Evolutionary conservation across 2,329 filamentous ascomycete genomes (phyloP), one percentile per base, ranked within the genome.

Genomic region (Diaporthe ilicicola): DNA sequence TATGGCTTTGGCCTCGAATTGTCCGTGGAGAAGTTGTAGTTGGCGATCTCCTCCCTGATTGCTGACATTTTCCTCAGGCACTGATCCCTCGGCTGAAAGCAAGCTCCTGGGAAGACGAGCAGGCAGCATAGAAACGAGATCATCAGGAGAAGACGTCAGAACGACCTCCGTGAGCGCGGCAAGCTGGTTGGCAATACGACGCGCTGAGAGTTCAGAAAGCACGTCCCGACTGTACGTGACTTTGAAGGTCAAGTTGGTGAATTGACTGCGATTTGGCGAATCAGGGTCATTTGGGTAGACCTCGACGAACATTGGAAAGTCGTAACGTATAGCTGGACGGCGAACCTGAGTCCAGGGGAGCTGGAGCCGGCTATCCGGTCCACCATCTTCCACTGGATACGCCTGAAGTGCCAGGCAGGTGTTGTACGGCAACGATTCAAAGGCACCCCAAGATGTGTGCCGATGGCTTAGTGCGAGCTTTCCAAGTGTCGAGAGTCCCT

Each of bases 371-470:
- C 55, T 68, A 13, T 62, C 39, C 19, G 46, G 29, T 1, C 61
- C 69, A 22, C 55, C 70, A 13, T 62, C 39, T n/a, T 55, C 72
- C 27, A 56, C 68, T 10, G 72, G 67, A 27, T 76, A 81, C 61
- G 78, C 78, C 65, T 82, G 81, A 19, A 79, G 77, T 10, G 79
- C 79, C 12, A 82, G 68, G 13, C 78, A 74, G 1, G 80, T 82
- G 53, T 82, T 78, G 73, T 81, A 82, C 9, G 78, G 79, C 22
- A 80, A 70, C 7, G 75, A 73, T 75, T 78, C 29, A 73, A 76
- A 48, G 44, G 77, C 42, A 67, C 75, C 72, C 79, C 74, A 75
- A 70, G 75, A 66, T 55, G 74, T 64, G 74, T 76, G 59, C 74
- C 75, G 68, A 73, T 80, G 44, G 70, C 76, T 69, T 62, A 74